Evolutionary conservation across 2,329 filamentous ascomycete species (phyloP).

Genomic region (Arthroderma uncinatum): DNA sequence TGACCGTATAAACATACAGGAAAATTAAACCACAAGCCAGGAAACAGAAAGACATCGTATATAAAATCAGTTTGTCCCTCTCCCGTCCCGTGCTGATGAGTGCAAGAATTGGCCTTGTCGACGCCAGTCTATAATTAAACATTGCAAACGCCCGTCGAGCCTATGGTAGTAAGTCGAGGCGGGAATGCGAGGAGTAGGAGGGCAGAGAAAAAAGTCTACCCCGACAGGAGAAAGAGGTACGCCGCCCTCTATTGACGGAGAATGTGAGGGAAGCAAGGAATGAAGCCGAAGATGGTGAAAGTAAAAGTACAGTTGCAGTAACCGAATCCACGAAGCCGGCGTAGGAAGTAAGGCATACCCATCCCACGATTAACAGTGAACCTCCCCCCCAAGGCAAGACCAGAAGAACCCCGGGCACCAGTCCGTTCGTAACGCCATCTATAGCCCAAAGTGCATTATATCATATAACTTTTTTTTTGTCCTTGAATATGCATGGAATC

Average conservation of each 20-base stretch:
- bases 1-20: too few species aligned
- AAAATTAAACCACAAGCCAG: too few species aligned
- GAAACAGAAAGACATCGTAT: neutral
- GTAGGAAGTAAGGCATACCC: neutral
- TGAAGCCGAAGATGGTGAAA: neutral
- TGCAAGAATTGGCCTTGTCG: neutral
- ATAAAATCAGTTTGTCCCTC: neutral
- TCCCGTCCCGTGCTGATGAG: neutral
- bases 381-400: neutral
- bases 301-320: slow-evolving; percentile 1
- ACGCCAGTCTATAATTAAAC: neutral
- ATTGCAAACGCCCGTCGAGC: slow-evolving; percentile 2
- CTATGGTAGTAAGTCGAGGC: neutral
- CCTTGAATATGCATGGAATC: neutral
- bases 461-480: slow-evolving; percentile 3
- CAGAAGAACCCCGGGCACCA: neutral
- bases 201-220: neutral
- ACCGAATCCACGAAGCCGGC: neutral
- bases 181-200: neutral
- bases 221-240: neutral
- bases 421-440: slow-evolving; percentile 6
- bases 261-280: neutral
- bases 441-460: slow-evolving; percentile 5
- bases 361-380: neutral
- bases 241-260: neutral